A percentile compares a stretch with the other conserved stretches of the same genome.
phyloP scores from a whole-genome alignment of 2,329 filamentous ascomycete species.

The Calonectria ilicicola region DNA sequence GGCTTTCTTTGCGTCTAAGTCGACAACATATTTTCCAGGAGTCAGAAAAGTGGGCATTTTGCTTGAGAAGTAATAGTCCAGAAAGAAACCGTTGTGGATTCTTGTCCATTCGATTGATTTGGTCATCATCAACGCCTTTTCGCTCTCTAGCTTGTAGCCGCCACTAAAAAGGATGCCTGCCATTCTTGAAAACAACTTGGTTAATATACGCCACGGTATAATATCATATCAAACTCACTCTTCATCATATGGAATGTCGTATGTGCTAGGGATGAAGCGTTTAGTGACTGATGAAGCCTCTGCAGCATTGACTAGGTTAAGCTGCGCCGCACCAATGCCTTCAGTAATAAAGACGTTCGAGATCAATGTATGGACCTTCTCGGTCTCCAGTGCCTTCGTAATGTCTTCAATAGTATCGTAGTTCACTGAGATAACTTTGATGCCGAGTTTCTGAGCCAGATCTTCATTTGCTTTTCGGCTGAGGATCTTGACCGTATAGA shows the following conservation, averaged over 20 bases:
- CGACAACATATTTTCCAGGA: neutral
- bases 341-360: neutral
- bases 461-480: neutral
- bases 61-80: neutral
- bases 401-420: neutral
- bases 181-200: neutral
- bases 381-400: neutral
- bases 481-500: neutral
- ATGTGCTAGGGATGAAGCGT: neutral
- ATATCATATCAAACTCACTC: neutral
- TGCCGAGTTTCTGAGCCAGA: neutral
- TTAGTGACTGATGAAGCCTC: neutral
- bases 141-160: conserved; percentile 58
- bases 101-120: neutral
- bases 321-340: neutral
- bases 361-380: neutral
- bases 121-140: neutral
- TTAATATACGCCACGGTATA: neutral
- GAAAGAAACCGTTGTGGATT: neutral
- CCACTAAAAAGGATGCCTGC: conserved; percentile 63
- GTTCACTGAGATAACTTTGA: neutral
- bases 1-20: neutral
- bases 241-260: neutral
- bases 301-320: neutral
- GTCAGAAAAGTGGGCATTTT: neutral